These are phyloP conservation scores for Xylariaceae sp. DNA, from an alignment of 2,329 filamentous ascomycete species.

Conservation along the genomic window DNA sequence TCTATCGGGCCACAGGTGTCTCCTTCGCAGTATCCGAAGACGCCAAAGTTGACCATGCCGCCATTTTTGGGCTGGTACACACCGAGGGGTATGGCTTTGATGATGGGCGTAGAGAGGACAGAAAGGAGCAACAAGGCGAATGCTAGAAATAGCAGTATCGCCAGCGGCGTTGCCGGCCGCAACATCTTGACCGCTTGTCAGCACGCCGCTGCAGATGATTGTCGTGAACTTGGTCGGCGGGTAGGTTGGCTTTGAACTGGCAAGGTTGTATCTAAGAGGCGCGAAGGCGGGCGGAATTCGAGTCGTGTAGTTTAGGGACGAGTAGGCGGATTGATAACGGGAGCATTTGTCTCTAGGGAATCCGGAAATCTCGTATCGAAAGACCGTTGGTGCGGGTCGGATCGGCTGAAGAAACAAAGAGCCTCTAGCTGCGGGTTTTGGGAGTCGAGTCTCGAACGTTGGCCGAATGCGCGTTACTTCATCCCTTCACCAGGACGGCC, in stretches of 20 bases:
- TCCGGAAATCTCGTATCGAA: constrained; percentile 3
- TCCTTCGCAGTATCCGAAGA: constrained; percentile 79
- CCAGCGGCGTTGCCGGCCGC: constrained; percentile 86
- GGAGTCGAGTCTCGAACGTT: constrained; percentile 7
- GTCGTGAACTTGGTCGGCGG: constrained; percentile 1
- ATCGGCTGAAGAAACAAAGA: constrained; percentile 1
- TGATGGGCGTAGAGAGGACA: constrained; percentile 85
- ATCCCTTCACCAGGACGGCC: not conserved
- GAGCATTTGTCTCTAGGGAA: constrained; percentile 19
- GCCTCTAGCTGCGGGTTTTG: not conserved
- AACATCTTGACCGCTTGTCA: constrained; percentile 57
- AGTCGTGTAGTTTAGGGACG: constrained; percentile 6
- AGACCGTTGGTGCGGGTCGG: constrained; percentile 5
- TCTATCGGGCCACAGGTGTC: constrained; percentile 63
- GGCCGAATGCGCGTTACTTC: constrained; percentile 2
- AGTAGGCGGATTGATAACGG: constrained; percentile 15
- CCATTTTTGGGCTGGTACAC: constrained; percentile 71
- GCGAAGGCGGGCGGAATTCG: not conserved
- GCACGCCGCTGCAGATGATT: constrained; percentile 24
- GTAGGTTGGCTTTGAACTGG: constrained; percentile 1
- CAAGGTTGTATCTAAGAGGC: not conserved
- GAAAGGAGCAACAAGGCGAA: constrained; percentile 82
- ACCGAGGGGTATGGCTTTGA: constrained; percentile 77
- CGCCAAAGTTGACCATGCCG: constrained; percentile 84
- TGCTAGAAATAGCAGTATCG: constrained; percentile 75